Evolutionary conservation across 2,329 filamentous ascomycete species (phyloP).

Genomic region (Tolypocladium inflatum): DNA sequence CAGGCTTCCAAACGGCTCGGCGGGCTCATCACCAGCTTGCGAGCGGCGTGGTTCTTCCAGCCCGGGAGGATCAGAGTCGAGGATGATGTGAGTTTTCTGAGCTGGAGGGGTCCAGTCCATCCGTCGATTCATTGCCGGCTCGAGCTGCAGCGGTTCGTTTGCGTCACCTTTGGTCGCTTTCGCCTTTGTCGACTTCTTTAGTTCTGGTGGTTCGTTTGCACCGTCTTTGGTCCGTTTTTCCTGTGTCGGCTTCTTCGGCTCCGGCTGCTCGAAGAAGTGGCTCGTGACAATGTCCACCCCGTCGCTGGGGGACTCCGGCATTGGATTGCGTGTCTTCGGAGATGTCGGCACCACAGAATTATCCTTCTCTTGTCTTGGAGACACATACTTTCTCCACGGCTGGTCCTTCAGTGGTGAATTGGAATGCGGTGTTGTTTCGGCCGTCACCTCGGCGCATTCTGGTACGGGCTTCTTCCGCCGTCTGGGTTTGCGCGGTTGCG

Average conservation of each 20-base stretch:
- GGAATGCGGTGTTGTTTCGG: background rate
- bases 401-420: slow-evolving; percentile 15
- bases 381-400: slow-evolving; percentile 27
- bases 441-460: slow-evolving; percentile 1
- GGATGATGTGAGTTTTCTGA: slow-evolving; percentile 20
- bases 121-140: slow-evolving; percentile 45
- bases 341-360: background rate
- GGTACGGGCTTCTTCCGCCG: slow-evolving; percentile 6
- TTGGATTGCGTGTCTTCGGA: background rate
- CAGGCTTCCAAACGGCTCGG: slow-evolving; percentile 33
- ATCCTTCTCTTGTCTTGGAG: slow-evolving; percentile 3
- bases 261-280: background rate
- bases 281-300: slow-evolving; percentile 3
- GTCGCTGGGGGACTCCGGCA: background rate
- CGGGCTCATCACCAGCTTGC: slow-evolving; percentile 3
- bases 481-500: slow-evolving; percentile 11
- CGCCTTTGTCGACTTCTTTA: slow-evolving; percentile 6
- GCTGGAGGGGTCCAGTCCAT: slow-evolving; percentile 60
- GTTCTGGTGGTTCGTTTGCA: slow-evolving; percentile 18
- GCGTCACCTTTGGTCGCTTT: slow-evolving; percentile 9
- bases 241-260: slow-evolving; percentile 6
- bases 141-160: slow-evolving; percentile 26
- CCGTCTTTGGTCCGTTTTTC: slow-evolving; percentile 5
- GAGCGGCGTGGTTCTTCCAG: slow-evolving; percentile 5
- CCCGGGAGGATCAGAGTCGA: slow-evolving; percentile 21